Percentiles rank a stretch among this genome's conserved stretches.
phyloP scores from a whole-genome alignment of 768 basidiomycete species.

The Lanmaoa pseudosensibilis region DNA sequence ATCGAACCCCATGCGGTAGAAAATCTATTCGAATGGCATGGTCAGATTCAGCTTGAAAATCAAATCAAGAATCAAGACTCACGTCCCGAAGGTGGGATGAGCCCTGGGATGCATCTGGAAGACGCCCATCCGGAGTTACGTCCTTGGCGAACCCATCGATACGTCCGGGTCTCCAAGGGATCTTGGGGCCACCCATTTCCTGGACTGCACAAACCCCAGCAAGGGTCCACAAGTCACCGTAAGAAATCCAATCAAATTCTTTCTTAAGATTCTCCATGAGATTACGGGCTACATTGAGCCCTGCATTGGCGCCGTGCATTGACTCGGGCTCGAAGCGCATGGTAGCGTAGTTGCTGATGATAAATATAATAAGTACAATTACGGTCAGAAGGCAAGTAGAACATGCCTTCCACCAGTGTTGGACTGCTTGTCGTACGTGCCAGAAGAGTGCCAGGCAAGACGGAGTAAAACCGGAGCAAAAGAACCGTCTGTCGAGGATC shows the following conservation, averaged over 20 bases:
- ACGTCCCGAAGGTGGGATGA: conserved; percentile 82
- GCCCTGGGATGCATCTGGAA: conserved; percentile 85
- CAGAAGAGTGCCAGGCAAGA: conserved; percentile 93
- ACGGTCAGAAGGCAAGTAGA: not conserved
- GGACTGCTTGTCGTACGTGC: conserved; percentile 83
- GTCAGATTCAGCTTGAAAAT: not conserved
- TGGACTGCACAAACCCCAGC: conserved; percentile 89
- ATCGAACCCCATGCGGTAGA: conserved; percentile 85
- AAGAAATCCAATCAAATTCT: conserved; percentile 91
- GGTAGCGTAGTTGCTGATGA: conserved; percentile 88
- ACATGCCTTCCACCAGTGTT: conserved; percentile 78
- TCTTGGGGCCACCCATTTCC: conserved; percentile 90
- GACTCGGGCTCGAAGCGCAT: conserved; percentile 97
- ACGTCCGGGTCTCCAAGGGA: conserved; percentile 93
- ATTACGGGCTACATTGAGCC: conserved; percentile 75
- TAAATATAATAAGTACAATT: conserved; percentile 4
- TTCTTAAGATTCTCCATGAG: conserved; percentile 86
- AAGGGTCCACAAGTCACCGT: conserved; percentile 97
- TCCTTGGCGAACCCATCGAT: conserved; percentile 79
- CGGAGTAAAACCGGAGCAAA: conserved; percentile 86
- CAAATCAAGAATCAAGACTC: conserved; percentile 21
- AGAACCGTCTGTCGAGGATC: conserved; percentile 64
- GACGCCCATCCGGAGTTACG: conserved; percentile 83
- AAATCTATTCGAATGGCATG: conserved; percentile 42
- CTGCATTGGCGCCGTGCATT: conserved; percentile 79